Evolutionary conservation across 495 filamentous ascomycete species (phyloP).

Genomic region (Polyplosphaeria fusca): DNA sequence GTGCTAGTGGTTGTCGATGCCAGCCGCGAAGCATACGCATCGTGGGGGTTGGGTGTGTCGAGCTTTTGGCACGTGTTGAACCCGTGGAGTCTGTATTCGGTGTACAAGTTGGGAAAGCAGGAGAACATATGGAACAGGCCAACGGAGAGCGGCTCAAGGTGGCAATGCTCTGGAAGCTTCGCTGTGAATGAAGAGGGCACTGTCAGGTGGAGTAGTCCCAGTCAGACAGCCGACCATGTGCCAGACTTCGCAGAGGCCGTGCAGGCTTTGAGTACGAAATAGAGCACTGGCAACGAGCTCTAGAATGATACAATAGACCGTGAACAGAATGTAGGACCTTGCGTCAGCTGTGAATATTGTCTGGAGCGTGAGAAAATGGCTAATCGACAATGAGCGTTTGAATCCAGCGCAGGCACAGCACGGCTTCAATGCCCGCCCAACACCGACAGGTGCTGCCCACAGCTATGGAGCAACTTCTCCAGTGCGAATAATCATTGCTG

Average conservation of each 20-base stretch:
- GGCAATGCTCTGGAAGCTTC: conserved; percentile 59
- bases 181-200: conserved; percentile 50
- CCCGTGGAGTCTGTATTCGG: conserved; percentile 47
- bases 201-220: conserved; percentile 48
- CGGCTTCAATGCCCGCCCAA: too few species aligned
- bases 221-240: conserved; percentile 48
- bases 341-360: too few species aligned
- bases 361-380: too few species aligned
- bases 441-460: too few species aligned
- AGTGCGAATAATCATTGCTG: too few species aligned
- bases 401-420: too few species aligned
- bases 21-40: conserved; percentile 49
- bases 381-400: too few species aligned
- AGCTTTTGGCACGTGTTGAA: conserved; percentile 52
- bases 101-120: conserved; percentile 48
- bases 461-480: too few species aligned
- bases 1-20: conserved; percentile 54
- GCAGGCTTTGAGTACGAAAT: conserved; percentile 1
- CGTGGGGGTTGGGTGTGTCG: conserved; percentile 54
- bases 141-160: conserved; percentile 54
- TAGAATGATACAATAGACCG: too few species aligned
- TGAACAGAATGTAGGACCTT: too few species aligned
- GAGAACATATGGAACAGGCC: conserved; percentile 57
- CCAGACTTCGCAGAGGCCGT: conserved; percentile 50
- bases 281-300: too few species aligned